Evolutionary conservation across 495 filamentous ascomycete species (phyloP), one percentile per base, ranked within the genome.

Genomic region (Aspergillus asperescens): DNA sequence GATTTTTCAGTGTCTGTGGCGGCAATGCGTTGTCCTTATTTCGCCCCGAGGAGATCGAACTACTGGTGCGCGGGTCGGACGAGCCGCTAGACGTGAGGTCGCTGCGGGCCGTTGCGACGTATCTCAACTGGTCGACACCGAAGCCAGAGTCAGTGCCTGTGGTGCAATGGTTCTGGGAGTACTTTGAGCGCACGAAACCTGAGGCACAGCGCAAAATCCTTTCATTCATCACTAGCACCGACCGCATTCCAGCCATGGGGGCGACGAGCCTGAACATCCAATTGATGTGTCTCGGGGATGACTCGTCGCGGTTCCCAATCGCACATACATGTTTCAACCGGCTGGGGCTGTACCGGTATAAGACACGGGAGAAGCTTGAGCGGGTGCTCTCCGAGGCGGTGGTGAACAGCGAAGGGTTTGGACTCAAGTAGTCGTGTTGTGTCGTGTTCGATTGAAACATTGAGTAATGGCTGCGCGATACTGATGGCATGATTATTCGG

Each of bases 311-410:
- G 35, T 96, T 88, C 60, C 91, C 91, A 13, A 85, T 85, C 6
- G 91, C 91, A 19, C 81, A 91, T 57, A 96, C 91, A 9, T 96
- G 91, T 57, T 96, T 96, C 68, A 96, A 96, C 70, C 80, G 81
- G 59, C 66, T 96, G 50, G 82, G 82, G 8, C 66, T 96, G 51
- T 91, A 84, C 71, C 78, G 83, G 52, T 95, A 90, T 67, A 57
- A 62, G 44, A 80, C 74, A 2, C 80, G 72, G 52, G 77, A 81
- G 62, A 82, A 79, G 58, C 61, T 96, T 43, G 86, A 86, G 69
- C 68, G 58, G 49, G 81, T 82, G 76, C 74, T 96, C 20, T 96
- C 90, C 89, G 78, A 81, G 60, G 91, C 91, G 10, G 90, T 96
- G 34, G 71, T 79, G 55, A 91, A 92, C 66, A 94, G 92, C 59